Conservation (phyloP, 1,139 yeast species). For the Yamadazyma buinensis region DNA sequence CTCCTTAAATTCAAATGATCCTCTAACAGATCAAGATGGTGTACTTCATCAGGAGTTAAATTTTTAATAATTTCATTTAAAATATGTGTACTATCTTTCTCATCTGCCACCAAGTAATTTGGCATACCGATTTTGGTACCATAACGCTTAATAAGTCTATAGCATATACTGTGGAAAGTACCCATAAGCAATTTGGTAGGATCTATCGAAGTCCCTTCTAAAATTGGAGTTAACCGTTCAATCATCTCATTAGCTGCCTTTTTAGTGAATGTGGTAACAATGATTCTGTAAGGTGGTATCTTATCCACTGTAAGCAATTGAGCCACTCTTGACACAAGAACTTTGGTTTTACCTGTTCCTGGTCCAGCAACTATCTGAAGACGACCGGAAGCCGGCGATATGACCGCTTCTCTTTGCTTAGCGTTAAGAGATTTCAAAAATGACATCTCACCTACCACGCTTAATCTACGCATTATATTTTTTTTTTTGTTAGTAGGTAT, state of each 20-base stretch:
- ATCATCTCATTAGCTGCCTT: slow-evolving; percentile 85
- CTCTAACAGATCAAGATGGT: slow-evolving; percentile 8
- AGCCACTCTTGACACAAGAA: slow-evolving; percentile 75
- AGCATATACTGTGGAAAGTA: slow-evolving; percentile 83
- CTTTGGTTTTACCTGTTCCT: slow-evolving; percentile 85
- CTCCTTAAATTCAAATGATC: slow-evolving; percentile 2
- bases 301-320: slow-evolving; percentile 51
- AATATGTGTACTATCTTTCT: slow-evolving; percentile 54
- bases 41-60: slow-evolving; percentile 27
- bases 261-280: slow-evolving; percentile 88
- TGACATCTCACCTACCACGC: no score
- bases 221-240: slow-evolving; percentile 46
- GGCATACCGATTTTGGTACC: slow-evolving; percentile 51
- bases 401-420: slow-evolving; percentile 60
- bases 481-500: no score
- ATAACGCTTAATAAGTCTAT: slow-evolving; percentile 51
- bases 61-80: slow-evolving; percentile 40
- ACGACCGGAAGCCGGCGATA: slow-evolving; percentile 46
- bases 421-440: slow-evolving; percentile 28
- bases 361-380: slow-evolving; percentile 90
- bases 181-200: slow-evolving; percentile 59
- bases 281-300: slow-evolving; percentile 55
- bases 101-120: slow-evolving; percentile 60
- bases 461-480: no score
- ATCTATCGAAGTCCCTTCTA: slow-evolving; percentile 35